phyloP scores from a whole-genome alignment of 1,284 basidiomycete species.

The Tylopilus orsonianus region DNA sequence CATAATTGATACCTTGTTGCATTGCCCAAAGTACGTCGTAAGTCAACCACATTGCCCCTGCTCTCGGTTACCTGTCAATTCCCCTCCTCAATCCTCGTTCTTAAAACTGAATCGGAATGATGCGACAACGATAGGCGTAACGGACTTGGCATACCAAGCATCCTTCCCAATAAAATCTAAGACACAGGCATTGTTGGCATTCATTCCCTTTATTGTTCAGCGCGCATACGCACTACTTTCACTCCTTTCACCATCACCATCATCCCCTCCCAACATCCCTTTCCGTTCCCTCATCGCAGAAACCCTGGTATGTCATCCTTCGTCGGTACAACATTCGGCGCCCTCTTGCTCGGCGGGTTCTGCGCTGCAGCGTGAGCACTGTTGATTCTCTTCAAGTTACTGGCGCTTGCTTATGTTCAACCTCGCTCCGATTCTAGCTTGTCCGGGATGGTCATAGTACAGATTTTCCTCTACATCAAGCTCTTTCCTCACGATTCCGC shows the following conservation, averaged over 20 bases:
- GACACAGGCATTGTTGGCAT: too few species aligned
- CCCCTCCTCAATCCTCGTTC: too few species aligned
- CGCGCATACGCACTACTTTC: background rate
- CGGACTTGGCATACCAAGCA: background rate
- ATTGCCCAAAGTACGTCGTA: too few species aligned
- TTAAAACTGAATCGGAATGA: background rate
- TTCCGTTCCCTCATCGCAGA: background rate
- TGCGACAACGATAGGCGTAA: background rate
- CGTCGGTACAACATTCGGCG: constrained; percentile 38
- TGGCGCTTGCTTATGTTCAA: background rate
- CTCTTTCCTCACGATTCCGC: constrained; percentile 39
- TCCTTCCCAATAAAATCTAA: background rate
- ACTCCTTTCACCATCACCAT: background rate
- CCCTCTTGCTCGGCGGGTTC: constrained; percentile 44
- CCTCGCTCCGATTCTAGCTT: constrained; percentile 32
- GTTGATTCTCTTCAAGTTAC: too few species aligned
- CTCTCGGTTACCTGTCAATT: background rate
- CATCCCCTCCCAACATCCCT: background rate
- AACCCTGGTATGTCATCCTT: constrained; percentile 4
- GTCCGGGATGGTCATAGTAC: constrained; percentile 44
- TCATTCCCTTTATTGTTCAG: constrained; percentile 3
- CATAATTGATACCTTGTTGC: too few species aligned
- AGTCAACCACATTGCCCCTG: too few species aligned
- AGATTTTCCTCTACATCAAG: constrained; percentile 44
- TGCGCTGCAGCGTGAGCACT: constrained; percentile 38